Base-by-base conservation (phyloP, 2,329 filamentous ascomycete species). In the Fusarium acutatum region DNA sequence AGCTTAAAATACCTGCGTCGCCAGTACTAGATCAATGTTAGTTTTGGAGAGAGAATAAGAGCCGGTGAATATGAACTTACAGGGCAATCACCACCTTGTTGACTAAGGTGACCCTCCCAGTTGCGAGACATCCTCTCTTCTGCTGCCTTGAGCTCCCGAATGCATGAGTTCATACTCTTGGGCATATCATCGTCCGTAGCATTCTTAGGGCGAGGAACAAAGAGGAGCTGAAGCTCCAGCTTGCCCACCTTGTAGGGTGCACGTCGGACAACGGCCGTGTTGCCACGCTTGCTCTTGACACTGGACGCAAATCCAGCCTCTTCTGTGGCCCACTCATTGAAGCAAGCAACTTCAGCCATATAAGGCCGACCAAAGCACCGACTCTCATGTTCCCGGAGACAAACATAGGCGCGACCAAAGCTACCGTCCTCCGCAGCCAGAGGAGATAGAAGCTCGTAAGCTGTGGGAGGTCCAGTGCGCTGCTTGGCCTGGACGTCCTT, bases 261-360 rank as follows among this genome's bases (percentile, higher is more conserved):
- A 59, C 93, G 91, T 66, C 96, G 92, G 46, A 94, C 90, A 59
- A 94, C 89, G 22, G 90, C 87, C 30, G 88, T 88, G 72, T 89
- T 91, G 46, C 91, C 89, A 72, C 93, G 93, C 89, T 98, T 98
- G 87, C 94, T 98, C 88, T 97, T 97, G 71, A 97, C 93, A 82
- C 94, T 98, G 79, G 91, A 97, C 10, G 92, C 90, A 69, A 92
- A 92, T 30, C 87, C 87, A 15, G 90, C 90, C 76, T 96, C 94
- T 80, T 99, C 96, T 7, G 93, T 91, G 1, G 96, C 96, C 96
- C 96, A 99, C 84, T 99, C 96, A 79, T 99, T 99, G 88, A 98
- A 99, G 83, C 95, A 97, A 24, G 94, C 93, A 63, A 98, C 91
- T 77, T 98, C 95, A 22, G 95, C 94, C 70, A 91, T 92, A 78